Evolutionary conservation across 495 filamentous ascomycete species (phyloP), one percentile per base, ranked within the genome.

Genomic region (Trichoderma virens): DNA sequence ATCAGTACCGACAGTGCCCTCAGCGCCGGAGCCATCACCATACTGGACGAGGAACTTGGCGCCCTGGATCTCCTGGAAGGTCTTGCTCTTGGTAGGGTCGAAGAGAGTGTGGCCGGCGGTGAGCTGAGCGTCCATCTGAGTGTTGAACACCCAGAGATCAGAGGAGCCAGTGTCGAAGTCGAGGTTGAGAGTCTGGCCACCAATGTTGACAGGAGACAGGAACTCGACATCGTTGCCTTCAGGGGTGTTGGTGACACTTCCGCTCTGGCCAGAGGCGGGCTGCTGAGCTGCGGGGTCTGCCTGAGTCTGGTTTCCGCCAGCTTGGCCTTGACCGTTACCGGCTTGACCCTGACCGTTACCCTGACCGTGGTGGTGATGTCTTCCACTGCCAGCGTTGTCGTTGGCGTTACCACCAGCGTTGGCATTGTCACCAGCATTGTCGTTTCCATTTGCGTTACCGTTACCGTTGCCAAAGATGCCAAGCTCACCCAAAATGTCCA

Each of bases 121-220:
- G 32, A 71, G 66, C 51, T 32, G 62, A 23, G 56, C 32, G 14
- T 65, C 13, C 5, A 70, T 70, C 64, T 72, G 64, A n/a, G 71
- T 70, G 70, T 71, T 74, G 70, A 78, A 78, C 20, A 79, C 77
- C 77, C 76, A 91, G 80, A 93, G 83, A 75, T 93, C 90, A 56
- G 86, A 83, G 45, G 85, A 88, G 5, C 90, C 90, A 45, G 89
- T 90, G 70, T 93, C 90, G 70, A 91, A 82, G 70, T 90, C 86
- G 66, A 92, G 69, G 69, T 86, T 82, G 68, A 92, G 71, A 5
- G 79, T 82, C 62, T 85, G 83, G 3, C 70, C 78, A 64, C 90
- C 90, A 65, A 92, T 77, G 3, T 72, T 79, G 63, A 92, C 87
- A n/a, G 87, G 87, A 32, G 80, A 83, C 67, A 92, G 71, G 67